A percentile compares a stretch with the other conserved stretches of the same genome.
Conservation (phyloP, 495 filamentous ascomycete genomes). For the Penicillium pulvis region DNA sequence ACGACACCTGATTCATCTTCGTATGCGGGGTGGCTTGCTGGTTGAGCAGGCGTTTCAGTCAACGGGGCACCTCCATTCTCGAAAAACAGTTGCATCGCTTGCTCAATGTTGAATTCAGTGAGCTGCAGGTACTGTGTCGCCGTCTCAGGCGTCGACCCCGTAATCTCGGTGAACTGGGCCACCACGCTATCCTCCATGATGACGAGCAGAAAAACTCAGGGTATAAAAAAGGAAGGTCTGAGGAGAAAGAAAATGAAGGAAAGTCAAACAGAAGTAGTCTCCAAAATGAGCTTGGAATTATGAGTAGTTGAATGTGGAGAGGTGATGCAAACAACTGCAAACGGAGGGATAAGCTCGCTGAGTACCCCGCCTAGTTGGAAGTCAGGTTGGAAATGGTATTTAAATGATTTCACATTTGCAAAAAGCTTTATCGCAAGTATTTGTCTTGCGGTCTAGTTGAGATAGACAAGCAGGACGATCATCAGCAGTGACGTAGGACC, state of each 20-base stretch:
- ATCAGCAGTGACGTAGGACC: constrained; percentile 1
- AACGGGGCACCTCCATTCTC: constrained; percentile 67
- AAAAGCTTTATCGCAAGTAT: not conserved
- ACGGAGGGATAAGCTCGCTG: constrained; percentile 11
- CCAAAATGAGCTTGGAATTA: not conserved
- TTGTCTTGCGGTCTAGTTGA: not conserved
- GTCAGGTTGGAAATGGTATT: not conserved
- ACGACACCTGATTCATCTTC: constrained; percentile 64
- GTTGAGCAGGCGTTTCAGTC: constrained; percentile 41
- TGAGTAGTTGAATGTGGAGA: constrained; percentile 17
- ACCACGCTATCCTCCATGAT: constrained; percentile 66
- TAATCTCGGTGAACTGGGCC: constrained; percentile 63
- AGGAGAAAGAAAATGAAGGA: constrained; percentile 23
- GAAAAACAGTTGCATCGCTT: constrained; percentile 88
- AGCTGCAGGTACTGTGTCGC: constrained; percentile 80
- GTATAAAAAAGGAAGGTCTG: constrained; percentile 41
- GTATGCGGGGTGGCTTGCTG: constrained; percentile 28
- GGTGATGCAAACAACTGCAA: constrained; percentile 45
- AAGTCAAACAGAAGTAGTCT: not conserved
- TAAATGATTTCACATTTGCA: not conserved
- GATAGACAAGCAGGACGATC: not conserved
- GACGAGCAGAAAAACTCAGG: constrained; percentile 21
- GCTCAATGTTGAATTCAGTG: constrained; percentile 76
- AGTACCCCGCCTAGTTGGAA: constrained; percentile 4
- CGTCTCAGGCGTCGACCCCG: constrained; percentile 59